These are phyloP conservation scores for Cyanophora paradoxa DNA, from an alignment of 78 protist genomes.

Conservation along the genomic window DNA sequence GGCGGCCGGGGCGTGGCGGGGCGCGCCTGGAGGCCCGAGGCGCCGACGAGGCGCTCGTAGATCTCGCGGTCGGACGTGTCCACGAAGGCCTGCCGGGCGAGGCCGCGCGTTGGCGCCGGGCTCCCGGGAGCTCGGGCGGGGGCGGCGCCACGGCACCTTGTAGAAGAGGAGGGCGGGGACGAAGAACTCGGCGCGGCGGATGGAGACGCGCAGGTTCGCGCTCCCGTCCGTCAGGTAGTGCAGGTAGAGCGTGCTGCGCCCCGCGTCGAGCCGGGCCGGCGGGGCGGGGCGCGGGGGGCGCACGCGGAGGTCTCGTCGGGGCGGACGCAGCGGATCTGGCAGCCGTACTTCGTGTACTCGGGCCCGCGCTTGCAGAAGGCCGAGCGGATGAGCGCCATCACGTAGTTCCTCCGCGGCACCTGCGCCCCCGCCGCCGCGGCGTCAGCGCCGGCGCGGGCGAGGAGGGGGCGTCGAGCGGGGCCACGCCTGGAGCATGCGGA, in stretches of 20 bases:
- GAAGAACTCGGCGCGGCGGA: slow-evolving; percentile 68
- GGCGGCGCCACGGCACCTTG: slow-evolving; percentile 26
- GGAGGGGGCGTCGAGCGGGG: background rate
- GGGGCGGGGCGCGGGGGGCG: background rate
- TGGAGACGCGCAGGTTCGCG: background rate
- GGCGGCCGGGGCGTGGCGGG: background rate
- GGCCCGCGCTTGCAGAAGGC: slow-evolving; percentile 73
- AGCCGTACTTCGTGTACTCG: slow-evolving; percentile 71
- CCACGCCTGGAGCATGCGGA: slow-evolving; percentile 66
- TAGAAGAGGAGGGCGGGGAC: slow-evolving; percentile 72
- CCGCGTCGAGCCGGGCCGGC: background rate
- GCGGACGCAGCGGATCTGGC: slow-evolving; percentile 74
- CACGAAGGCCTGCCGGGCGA: slow-evolving; percentile 21
- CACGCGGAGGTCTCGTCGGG: slow-evolving; percentile 64
- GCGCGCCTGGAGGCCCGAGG: slow-evolving; percentile 3
- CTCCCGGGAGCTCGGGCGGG: too few relatives aligned
- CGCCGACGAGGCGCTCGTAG: slow-evolving; percentile 38
- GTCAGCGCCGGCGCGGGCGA: too few relatives aligned
- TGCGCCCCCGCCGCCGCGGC: too few relatives aligned
- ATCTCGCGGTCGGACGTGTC: slow-evolving; percentile 75
- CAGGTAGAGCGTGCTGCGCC: slow-evolving; percentile 12
- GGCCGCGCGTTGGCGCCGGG: too few relatives aligned
- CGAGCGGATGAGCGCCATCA: slow-evolving; percentile 49
- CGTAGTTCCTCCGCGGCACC: background rate
- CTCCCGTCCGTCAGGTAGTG: slow-evolving; percentile 59